phyloP scores from a whole-genome alignment of 305 asterid species.

The Stenogyne calaminthoides region DNA sequence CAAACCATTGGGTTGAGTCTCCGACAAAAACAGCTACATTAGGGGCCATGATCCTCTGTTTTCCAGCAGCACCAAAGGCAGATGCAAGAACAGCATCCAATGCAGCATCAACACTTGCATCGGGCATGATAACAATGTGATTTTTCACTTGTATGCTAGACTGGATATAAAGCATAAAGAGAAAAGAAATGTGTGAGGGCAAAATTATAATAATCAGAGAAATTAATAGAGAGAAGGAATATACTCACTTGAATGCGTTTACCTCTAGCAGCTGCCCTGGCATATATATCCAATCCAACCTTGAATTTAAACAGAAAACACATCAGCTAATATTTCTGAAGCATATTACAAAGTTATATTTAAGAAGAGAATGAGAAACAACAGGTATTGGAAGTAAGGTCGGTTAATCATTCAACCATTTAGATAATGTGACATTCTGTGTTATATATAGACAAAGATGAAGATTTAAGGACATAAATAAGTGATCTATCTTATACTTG shows the following conservation, averaged over 20 bases:
- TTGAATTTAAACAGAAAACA: constrained; percentile 12
- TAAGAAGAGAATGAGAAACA: constrained; percentile 3
- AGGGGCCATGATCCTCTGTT: constrained; percentile 28
- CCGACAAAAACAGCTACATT: constrained; percentile 35
- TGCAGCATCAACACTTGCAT: constrained; percentile 37
- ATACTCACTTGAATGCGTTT: constrained; percentile 51
- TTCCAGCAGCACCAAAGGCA: constrained; percentile 40
- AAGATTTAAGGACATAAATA: neutral
- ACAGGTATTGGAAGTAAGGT: neutral
- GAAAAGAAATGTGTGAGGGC: neutral
- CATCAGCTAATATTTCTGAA: constrained; percentile 18
- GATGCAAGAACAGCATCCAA: constrained; percentile 33
- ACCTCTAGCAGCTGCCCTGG: constrained; percentile 49
- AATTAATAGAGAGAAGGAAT: constrained; percentile 2
- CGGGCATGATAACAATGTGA: constrained; percentile 38
- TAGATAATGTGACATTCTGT: neutral
- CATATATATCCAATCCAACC: constrained; percentile 46
- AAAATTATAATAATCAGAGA: neutral
- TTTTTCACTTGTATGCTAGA: constrained; percentile 35
- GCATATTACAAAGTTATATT: neutral
- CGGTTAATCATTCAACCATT: neutral
- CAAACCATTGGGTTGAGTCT: constrained; percentile 35
- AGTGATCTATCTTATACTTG: neutral
- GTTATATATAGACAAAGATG: neutral
- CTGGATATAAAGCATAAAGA: constrained; percentile 12